Base-by-base conservation (phyloP, 768 basidiomycete species). In the Gyrodon lividus region DNA sequence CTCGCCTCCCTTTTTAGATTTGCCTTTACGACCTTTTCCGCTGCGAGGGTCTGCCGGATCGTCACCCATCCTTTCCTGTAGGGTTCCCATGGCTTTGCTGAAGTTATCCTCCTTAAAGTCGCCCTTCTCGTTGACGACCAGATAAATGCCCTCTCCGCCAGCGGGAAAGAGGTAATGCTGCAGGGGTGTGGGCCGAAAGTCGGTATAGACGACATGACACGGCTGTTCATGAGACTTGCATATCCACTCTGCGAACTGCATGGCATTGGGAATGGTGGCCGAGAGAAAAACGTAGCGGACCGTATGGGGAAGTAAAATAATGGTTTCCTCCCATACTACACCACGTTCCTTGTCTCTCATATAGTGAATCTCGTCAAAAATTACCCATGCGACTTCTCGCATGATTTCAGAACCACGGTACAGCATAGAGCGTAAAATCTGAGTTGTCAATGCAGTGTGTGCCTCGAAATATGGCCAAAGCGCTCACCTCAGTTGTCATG, bases 341-440 rank as follows among this genome's bases (percentile, higher is more conserved):
- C 97, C 97, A 59, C 97, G 90, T 67, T 99, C 97, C 63, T 93
- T 93, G 76, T 98, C 97, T 54, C 97, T 87, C 97, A 98, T 99
- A 73, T 98, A 99, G 67, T 99, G 97, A 55, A 99, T 97, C 73
- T 99, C 97, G 66, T 99, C 97, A 69, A 98, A 99, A 58, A 99
- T 84, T 50, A 98, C 96, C 97, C 97, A 99, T 1, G 95, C 94
- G n/a, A 99, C 96, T 75, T 99, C 97, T 50, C 97, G 90, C 89
- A 98, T 95, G 59, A 99, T 88, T 74, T 99, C 97, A 4, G 94
- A 98, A 34, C 97, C 97, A 48, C 97, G 87, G 66, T 99, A 99
- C 23, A 99, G 75, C 96, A 99, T 99, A 5, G 95, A 98, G 17
- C 97, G 86, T 46, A 99, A 70, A 84, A 99, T 98, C 94, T 98